Percentiles rank a stretch among this genome's conserved stretches.
Evolutionary conservation across 257 asterid species (phyloP).

Genomic region (Solanum arcanum): DNA sequence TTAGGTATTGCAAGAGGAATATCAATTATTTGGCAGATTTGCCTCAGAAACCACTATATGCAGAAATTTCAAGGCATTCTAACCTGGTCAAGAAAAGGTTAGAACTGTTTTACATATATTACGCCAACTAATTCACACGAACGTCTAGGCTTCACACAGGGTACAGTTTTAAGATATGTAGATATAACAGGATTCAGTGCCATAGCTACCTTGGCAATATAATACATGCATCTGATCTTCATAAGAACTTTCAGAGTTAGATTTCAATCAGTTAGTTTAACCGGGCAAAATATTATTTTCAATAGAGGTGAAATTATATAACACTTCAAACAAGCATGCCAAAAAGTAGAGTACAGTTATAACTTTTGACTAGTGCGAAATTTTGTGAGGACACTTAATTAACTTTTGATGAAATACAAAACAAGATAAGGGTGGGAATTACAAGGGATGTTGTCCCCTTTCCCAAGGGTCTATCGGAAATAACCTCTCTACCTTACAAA

Average conservation of each 20-base stretch:
- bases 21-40: background rate
- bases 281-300: background rate
- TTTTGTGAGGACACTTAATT: background rate
- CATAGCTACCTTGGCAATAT: background rate
- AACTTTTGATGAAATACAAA: background rate
- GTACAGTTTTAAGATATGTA: background rate
- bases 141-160: background rate
- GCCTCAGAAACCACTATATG: background rate
- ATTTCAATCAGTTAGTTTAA: background rate
- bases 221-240: background rate
- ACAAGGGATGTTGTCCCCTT: background rate
- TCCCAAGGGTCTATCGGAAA: background rate
- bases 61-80: background rate
- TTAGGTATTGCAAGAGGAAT: background rate
- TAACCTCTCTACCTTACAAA: background rate
- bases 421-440: background rate
- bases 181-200: background rate
- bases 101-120: background rate
- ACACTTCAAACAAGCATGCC: background rate
- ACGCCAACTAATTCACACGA: background rate
- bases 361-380: background rate
- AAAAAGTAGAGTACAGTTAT: background rate
- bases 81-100: background rate
- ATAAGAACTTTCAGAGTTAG: background rate
- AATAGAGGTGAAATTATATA: background rate